Evolutionary conservation across 192 early-diverging fungal genomes (phyloP).

Genomic region (Allomyces javanicus): DNA sequence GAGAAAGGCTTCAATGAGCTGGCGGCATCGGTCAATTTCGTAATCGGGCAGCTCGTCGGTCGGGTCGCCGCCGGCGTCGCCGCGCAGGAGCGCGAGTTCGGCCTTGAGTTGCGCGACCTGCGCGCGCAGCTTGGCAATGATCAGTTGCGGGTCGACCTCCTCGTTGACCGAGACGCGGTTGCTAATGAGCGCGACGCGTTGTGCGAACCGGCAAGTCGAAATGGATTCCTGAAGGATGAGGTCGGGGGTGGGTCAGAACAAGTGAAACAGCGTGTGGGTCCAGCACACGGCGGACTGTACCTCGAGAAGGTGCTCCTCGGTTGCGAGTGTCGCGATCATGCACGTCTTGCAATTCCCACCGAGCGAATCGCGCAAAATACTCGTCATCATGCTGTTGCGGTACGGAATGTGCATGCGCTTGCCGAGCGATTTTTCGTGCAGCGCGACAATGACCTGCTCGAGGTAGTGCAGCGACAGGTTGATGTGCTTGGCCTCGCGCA

Average conservation of each 20-base stretch:
- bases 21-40: constrained; percentile 20
- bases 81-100: constrained; percentile 31
- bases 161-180: constrained; percentile 32
- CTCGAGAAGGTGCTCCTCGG: constrained; percentile 36
- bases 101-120: constrained; percentile 28
- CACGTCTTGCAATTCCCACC: constrained; percentile 44
- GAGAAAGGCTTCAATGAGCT: background rate
- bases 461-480: constrained; percentile 41
- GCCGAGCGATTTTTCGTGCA: constrained; percentile 32
- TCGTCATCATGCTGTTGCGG: constrained; percentile 42
- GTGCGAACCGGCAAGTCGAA: constrained; percentile 42
- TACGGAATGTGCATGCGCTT: constrained; percentile 36
- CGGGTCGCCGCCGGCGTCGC: constrained; percentile 10
- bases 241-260: background rate
- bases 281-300: constrained; percentile 1
- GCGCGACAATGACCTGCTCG: constrained; percentile 41
- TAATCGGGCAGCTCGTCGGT: constrained; percentile 30
- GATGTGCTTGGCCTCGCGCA: constrained; percentile 37
- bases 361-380: constrained; percentile 29
- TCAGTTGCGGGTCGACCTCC: constrained; percentile 31
- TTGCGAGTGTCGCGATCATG: constrained; percentile 37
- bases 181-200: constrained; percentile 34
- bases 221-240: constrained; percentile 26
- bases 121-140: constrained; percentile 25
- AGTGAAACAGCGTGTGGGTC: no score